These are phyloP conservation scores for Chrysanthemum lavandulifolium DNA, from an alignment of 129 eudicot species.

Conservation along the genomic window DNA sequence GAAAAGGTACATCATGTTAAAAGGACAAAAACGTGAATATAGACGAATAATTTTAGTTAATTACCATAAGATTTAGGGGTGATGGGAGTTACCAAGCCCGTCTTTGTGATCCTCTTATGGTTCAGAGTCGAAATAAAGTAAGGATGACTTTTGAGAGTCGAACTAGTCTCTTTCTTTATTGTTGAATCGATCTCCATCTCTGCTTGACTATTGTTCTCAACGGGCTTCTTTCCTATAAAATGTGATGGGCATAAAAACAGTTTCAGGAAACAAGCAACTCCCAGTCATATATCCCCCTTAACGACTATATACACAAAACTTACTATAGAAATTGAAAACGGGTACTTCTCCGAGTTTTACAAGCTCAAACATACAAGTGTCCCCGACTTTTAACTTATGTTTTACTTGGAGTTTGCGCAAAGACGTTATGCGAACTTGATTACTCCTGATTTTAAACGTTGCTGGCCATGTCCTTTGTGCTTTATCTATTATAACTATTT, in stretches of 20 bases:
- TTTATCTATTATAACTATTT: constrained; percentile 19
- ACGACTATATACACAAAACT: neutral
- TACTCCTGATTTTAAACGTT: neutral
- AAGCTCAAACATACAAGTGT: constrained; percentile 24
- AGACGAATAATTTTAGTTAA: too few relatives aligned
- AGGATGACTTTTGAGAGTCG: neutral
- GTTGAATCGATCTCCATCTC: neutral
- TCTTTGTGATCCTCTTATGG: neutral
- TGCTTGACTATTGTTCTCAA: neutral
- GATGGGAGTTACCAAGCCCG: neutral
- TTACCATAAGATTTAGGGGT: neutral
- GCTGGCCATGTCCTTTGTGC: constrained; percentile 24
- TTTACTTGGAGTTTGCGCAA: constrained; percentile 4
- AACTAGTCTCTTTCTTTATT: constrained; percentile 6
- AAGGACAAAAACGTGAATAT: too few relatives aligned
- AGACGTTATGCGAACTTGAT: neutral
- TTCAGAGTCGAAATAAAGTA: neutral
- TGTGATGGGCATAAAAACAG: neutral
- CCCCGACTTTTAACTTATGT: constrained; percentile 19
- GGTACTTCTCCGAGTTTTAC: constrained; percentile 10
- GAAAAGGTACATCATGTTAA: too few relatives aligned
- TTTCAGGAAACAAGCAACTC: neutral
- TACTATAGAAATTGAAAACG: constrained; percentile 24
- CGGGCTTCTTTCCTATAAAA: neutral
- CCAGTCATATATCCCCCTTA: neutral